These are phyloP conservation scores for Chytridiales sp. DNA, from an alignment of 371 early-diverging fungal species.

Conservation along the genomic window DNA sequence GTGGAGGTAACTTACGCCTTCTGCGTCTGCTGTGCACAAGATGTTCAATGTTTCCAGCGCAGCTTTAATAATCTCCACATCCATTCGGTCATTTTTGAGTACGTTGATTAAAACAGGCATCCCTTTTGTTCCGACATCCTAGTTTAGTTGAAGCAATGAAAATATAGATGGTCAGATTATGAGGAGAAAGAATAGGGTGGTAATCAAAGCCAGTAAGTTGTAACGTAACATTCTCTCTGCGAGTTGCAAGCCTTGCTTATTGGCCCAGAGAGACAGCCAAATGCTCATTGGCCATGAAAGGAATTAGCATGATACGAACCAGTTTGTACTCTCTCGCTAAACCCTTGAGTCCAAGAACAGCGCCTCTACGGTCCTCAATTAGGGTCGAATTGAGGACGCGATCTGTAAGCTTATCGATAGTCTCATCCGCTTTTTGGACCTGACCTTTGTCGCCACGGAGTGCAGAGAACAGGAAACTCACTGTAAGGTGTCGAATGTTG, in stretches of 20 bases:
- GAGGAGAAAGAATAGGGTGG: not conserved
- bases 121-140: constrained; percentile 84
- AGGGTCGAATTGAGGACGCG: constrained; percentile 79
- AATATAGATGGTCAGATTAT: not conserved
- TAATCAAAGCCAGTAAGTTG: not conserved
- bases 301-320: constrained; percentile 41
- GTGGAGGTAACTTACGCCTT: not conserved
- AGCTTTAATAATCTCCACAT: constrained; percentile 79
- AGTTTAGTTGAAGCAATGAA: not conserved
- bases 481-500: no score
- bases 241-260: no score
- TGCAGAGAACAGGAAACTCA: constrained; percentile 82
- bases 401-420: constrained; percentile 83
- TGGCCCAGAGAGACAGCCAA: constrained; percentile 1
- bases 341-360: constrained; percentile 82
- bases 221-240: constrained; percentile 2
- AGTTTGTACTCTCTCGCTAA: constrained; percentile 76
- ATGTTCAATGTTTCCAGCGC: constrained; percentile 80
- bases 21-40: constrained; percentile 62
- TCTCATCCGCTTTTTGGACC: constrained; percentile 71
- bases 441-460: constrained; percentile 75
- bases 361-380: constrained; percentile 86
- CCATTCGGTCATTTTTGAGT: constrained; percentile 73
- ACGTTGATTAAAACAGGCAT: constrained; percentile 71
- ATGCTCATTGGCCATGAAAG: not conserved